A percentile compares a stretch with the other conserved stretches of the same genome.
phyloP scores from a whole-genome alignment of 441 rosid species.

The Syzygium malaccense region DNA sequence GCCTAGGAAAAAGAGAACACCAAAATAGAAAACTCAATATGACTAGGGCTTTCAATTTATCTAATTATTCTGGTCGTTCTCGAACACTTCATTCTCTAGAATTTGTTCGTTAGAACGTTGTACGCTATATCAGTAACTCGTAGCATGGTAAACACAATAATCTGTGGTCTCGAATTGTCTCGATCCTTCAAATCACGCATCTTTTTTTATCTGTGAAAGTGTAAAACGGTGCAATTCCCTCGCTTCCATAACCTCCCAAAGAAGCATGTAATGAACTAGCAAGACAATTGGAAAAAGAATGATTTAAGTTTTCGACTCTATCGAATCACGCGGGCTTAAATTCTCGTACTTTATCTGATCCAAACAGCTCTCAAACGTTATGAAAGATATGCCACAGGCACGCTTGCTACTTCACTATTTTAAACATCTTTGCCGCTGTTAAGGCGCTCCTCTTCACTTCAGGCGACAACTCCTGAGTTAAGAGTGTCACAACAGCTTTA shows the following conservation, averaged over 20 bases:
- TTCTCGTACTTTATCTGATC: background rate
- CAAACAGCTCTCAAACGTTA: background rate
- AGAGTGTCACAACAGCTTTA: background rate
- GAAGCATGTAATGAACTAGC: background rate
- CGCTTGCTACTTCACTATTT: background rate
- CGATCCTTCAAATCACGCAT: background rate
- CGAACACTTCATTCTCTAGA: background rate
- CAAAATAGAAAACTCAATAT: background rate
- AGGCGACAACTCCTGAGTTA: background rate
- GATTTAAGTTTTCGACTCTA: background rate
- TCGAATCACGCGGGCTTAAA: background rate
- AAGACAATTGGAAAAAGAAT: background rate
- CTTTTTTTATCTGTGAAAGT: background rate
- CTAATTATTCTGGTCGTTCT: background rate
- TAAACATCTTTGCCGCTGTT: background rate
- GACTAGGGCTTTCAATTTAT: background rate
- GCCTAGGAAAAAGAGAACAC: background rate
- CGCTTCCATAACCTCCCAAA: background rate
- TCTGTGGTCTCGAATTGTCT: background rate
- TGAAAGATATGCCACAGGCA: background rate
- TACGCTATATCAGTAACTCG: background rate
- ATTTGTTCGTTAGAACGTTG: background rate
- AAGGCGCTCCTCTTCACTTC: background rate
- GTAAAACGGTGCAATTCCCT: background rate
- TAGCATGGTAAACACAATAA: fast-evolving